Evolutionary conservation across 169 alveolate genomes (phyloP).

Genomic region (Ichthyophthirius multifiliis): DNA sequence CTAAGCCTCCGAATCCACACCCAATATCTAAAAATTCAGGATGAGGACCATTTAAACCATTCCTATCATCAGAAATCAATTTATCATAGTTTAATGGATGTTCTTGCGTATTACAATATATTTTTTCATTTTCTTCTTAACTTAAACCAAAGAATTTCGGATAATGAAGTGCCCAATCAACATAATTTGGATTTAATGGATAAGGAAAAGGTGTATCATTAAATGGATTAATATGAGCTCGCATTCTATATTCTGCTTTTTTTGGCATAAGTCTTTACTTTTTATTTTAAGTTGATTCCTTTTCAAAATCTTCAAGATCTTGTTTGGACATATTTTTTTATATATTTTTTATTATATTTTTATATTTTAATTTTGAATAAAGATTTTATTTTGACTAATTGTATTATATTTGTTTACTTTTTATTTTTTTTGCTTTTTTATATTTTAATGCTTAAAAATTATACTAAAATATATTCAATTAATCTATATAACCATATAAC

Average conservation of each 20-base stretch:
- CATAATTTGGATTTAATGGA: conserved; percentile 68
- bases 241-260: conserved; percentile 75
- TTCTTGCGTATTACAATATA: conserved; percentile 37
- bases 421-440: no score
- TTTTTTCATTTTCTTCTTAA: conserved; percentile 36
- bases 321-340: no score
- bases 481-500: no score
- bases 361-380: no score
- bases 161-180: conserved; percentile 77
- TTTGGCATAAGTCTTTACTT: conserved; percentile 60
- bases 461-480: no score
- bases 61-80: neutral
- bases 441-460: no score
- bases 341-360: no score
- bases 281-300: neutral
- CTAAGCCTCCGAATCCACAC: conserved; percentile 86
- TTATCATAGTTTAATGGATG: conserved; percentile 41
- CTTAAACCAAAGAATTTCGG: conserved; percentile 65
- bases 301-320: neutral
- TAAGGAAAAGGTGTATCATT: conserved; percentile 61
- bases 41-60: conserved; percentile 16
- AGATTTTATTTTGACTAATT: no score
- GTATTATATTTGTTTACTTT: no score
- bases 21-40: conserved; percentile 64
- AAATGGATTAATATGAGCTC: conserved; percentile 86